Evolutionary conservation across 148 eudicot genomes (phyloP), one percentile per base, ranked within the genome.

Genomic region (Nepenthes gracilis): DNA sequence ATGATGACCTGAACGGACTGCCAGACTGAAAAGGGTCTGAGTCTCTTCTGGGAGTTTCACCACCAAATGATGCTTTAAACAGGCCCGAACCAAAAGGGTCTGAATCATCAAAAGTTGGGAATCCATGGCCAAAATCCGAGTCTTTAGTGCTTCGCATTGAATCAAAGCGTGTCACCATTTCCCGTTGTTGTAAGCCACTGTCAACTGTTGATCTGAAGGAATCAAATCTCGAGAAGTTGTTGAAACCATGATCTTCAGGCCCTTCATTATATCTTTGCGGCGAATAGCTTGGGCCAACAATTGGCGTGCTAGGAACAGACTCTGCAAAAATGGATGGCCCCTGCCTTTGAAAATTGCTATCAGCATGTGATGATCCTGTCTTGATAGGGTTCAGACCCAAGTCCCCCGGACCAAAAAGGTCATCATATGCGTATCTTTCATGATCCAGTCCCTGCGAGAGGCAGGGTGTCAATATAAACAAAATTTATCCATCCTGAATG

Each of bases 351-450:
- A 68, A 68, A 48, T 61, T 63, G 60, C 66, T 66, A 53, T 75
- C 85, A 3, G 78, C 72, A 70, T 68, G 78, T 12, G 75, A 48
- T 58, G 90, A 60, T 59, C 81, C 88, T 4, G 96, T 88, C 77
- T 77, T 83, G 55, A 92, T 92, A 54, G 98, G 96, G 69, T 83
- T 83, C 59, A 93, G 80, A 67, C 83, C 83, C 85, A 88, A 82
- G 63, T 64, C 75, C 55, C 86, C 90, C 33, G 83, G 72, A 59
- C 81, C 92, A 73, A 88, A 93, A 62, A 93, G 76, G 60, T 90
- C 82, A 75, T 62, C 70, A 54, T 77, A 91, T 58, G 55, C 63
- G 55, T 49, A 70, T 66, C 60, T 75, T 52, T 65, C 79, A 36
- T 5, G 66, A 61, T 83, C 83, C 51, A 64, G 35, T 36, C 66